Conservation (phyloP, 2,329 filamentous ascomycete species). For the Colletotrichum sp. region DNA sequence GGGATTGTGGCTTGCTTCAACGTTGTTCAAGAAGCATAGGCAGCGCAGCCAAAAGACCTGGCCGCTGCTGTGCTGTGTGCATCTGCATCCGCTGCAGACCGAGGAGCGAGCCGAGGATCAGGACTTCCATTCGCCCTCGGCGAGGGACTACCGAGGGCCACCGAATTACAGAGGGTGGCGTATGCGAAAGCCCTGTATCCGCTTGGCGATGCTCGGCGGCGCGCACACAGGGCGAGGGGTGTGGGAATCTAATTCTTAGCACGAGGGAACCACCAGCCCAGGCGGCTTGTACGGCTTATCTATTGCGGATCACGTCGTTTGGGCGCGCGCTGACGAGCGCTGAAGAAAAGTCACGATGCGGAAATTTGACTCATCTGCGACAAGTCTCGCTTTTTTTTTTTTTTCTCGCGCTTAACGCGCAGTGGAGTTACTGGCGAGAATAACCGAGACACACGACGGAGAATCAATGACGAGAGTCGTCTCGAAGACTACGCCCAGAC, state of each 20-base stretch:
- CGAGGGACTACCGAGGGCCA: conserved; percentile 6
- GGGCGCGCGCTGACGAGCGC: conserved; percentile 7
- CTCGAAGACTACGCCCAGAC: not conserved
- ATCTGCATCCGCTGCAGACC: not conserved
- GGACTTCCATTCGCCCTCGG: conserved; percentile 2
- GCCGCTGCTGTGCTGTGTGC: not conserved
- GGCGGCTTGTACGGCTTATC: conserved; percentile 13
- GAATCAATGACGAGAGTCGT: not conserved
- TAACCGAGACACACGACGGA: not conserved
- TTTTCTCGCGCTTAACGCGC: conserved; percentile 13
- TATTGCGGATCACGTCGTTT: conserved; percentile 7
- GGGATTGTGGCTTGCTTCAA: not conserved
- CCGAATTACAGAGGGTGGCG: not conserved
- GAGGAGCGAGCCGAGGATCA: conserved; percentile 12
- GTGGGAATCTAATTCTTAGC: not conserved
- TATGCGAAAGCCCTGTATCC: not conserved
- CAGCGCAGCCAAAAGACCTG: not conserved
- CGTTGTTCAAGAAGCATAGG: not conserved
- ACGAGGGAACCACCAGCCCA: not conserved
- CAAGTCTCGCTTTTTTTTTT: not conserved
- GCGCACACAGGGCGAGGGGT: not conserved
- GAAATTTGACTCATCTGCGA: conserved; percentile 12
- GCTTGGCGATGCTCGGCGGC: not conserved
- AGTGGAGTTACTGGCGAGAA: not conserved
- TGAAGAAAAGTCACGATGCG: conserved; percentile 17